Base-by-base conservation (phyloP, 192 early-diverging fungal species). In the Borealophlyctis nickersoniae region DNA sequence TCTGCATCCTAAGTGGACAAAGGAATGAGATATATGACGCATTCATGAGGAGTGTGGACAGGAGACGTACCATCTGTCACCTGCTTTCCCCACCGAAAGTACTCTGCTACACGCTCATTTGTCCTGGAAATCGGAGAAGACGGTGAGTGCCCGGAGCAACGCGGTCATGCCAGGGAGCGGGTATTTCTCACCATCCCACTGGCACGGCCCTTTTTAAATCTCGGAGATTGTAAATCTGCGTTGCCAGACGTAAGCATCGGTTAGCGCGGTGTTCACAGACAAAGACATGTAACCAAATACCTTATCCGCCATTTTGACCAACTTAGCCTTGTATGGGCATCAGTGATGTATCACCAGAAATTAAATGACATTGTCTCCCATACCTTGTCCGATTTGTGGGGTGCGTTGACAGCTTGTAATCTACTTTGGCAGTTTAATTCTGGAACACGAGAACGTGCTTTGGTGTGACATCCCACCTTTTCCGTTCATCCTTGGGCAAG, bases 231-330 rank as follows among this genome's bases (percentile, higher is more conserved):
- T 86, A 78, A 7, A 78, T 66, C 62, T 66, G 26, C 35, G n/a
- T 32, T 1, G 3, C 39, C 3, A 7, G 16, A 13, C 7, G 39
- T 7, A 19, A 45, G 39, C 39, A 19, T 13, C 19, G 39, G 39
- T 45, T 19, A 13, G 39, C 7, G 19, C 39, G 19, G 9, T 45
- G 39, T 7, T 7, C 7, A 19, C 9, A 13, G 39, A 19, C 39
- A 19, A 19, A 19, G 39, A 13, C 19, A 13, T 53, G 14, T 9
- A 5, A 24, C 52, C 7, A 24, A 23, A 9, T 45, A 84, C 58
- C 63, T 88, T 88, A 60, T 88, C 86, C 2, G 85, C 86, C 30
- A 88, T 60, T 59, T 88, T 88, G 11, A 87, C 77, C n/a, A 76
- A 65, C 69, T 87, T 86, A 16, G 83, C 86, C 63, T 7, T 45